Percentiles rank a stretch among this genome's conserved stretches.
phyloP scores from a whole-genome alignment of 2,329 filamentous ascomycete genomes.

The Aurifilum marmelostoma region DNA sequence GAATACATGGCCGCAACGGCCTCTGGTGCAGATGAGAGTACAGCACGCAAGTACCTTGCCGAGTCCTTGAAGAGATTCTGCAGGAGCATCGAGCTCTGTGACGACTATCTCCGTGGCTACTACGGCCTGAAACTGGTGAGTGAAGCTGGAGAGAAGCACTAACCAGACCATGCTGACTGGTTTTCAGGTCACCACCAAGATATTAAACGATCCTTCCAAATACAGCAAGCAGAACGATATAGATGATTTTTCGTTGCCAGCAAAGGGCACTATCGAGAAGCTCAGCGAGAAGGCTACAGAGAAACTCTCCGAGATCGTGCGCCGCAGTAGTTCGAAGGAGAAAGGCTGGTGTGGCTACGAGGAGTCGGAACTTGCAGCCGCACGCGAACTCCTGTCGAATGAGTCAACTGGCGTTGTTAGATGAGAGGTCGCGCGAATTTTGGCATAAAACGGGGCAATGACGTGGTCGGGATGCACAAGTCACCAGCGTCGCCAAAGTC shows the following conservation, averaged over 20 bases:
- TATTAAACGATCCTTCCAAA: slow-evolving; percentile 51
- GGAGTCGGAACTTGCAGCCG: slow-evolving; percentile 71
- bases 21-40: slow-evolving; percentile 40
- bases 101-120: slow-evolving; percentile 88
- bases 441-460: slow-evolving; percentile 32
- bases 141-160: slow-evolving; percentile 7
- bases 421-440: slow-evolving; percentile 37
- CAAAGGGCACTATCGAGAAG: slow-evolving; percentile 62
- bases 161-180: slow-evolving; percentile 34
- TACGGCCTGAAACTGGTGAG: slow-evolving; percentile 85
- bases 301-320: slow-evolving; percentile 77
- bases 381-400: slow-evolving; percentile 66
- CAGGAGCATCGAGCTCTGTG: slow-evolving; percentile 89
- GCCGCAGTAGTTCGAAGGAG: slow-evolving; percentile 62
- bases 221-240: slow-evolving; percentile 50
- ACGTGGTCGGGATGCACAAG: slow-evolving; percentile 23
- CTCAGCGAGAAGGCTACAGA: slow-evolving; percentile 73
- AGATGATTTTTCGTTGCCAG: slow-evolving; percentile 58
- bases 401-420: slow-evolving; percentile 50
- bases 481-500: background rate
- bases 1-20: slow-evolving; percentile 69
- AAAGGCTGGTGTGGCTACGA: slow-evolving; percentile 75
- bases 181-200: slow-evolving; percentile 51
- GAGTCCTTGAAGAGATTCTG: slow-evolving; percentile 85
- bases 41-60: slow-evolving; percentile 58